Conservation (phyloP, 768 basidiomycete genomes). For the Boletus patriciae region DNA sequence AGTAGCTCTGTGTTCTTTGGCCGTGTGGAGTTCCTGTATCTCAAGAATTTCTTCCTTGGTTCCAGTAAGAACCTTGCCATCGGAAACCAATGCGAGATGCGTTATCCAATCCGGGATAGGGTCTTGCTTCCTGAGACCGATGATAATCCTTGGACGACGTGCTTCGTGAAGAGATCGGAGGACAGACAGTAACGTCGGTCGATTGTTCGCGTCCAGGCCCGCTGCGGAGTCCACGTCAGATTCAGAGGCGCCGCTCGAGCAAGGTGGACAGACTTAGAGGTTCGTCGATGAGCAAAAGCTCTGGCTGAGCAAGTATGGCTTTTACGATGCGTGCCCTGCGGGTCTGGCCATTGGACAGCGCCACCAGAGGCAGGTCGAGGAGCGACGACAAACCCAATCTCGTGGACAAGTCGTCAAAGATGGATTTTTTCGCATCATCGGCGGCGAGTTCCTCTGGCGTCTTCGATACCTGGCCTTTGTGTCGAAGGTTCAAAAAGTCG, state of each 20-base stretch:
- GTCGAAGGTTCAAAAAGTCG: conserved; percentile 35
- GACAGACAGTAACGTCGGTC: conserved; percentile 54
- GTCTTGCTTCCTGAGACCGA: conserved; percentile 71
- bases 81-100: conserved; percentile 58
- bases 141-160: conserved; percentile 56
- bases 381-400: conserved; percentile 58
- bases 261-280: conserved; percentile 64
- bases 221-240: conserved; percentile 44
- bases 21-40: conserved; percentile 15
- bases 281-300: conserved; percentile 85
- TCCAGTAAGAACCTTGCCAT: conserved; percentile 52
- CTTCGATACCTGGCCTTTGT: conserved; percentile 21
- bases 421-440: conserved; percentile 28
- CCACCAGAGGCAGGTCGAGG: conserved; percentile 81
- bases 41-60: conserved; percentile 45
- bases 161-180: conserved; percentile 53
- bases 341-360: conserved; percentile 91
- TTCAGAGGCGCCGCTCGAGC: not conserved
- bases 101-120: conserved; percentile 70
- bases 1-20: not conserved
- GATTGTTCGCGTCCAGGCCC: conserved; percentile 67
- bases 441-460: conserved; percentile 24
- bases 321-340: conserved; percentile 80
- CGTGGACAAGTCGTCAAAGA: conserved; percentile 55
- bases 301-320: conserved; percentile 68